phyloP scores from a whole-genome alignment of 1,284 basidiomycete species.

The Ceratobasidium sp. region DNA sequence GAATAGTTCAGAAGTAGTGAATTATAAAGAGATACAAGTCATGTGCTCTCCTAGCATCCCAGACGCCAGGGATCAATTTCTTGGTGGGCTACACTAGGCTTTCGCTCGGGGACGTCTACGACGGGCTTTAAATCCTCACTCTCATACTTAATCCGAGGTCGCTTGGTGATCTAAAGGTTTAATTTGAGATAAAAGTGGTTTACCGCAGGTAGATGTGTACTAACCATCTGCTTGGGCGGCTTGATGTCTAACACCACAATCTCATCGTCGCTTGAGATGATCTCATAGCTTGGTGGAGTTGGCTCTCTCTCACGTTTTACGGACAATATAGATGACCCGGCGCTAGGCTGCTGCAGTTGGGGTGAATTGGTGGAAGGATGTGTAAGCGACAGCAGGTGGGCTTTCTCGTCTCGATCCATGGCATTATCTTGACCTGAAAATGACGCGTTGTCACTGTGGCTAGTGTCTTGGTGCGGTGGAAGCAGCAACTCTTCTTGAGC shows the following conservation, averaged over 20 bases:
- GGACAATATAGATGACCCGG: not conserved
- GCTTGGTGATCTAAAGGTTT: not conserved
- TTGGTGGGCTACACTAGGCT: not conserved
- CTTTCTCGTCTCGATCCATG: too few species aligned
- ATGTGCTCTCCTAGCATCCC: not conserved
- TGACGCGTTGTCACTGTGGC: too few species aligned
- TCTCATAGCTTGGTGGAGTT: not conserved
- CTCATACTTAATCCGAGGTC: not conserved
- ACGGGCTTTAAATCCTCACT: not conserved
- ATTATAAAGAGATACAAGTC: too few species aligned
- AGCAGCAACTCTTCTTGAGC: too few species aligned
- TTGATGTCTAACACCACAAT: constrained; percentile 9
- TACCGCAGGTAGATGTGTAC: too few species aligned
- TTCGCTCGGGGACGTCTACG: not conserved
- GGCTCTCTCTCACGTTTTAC: not conserved
- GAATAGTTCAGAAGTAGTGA: too few species aligned
- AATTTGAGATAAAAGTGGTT: too few species aligned
- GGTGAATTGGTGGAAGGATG: not conserved
- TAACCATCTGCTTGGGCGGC: not conserved
- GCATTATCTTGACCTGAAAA: too few species aligned
- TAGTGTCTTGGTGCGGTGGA: too few species aligned
- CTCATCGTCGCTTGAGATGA: not conserved
- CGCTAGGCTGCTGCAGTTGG: not conserved
- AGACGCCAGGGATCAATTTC: constrained; percentile 10
- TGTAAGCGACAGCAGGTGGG: too few species aligned